A percentile compares a stretch with the other conserved stretches of the same genome.
phyloP scores from a whole-genome alignment of 2,329 filamentous ascomycete species.

The Phyllosticta capitalensis region DNA sequence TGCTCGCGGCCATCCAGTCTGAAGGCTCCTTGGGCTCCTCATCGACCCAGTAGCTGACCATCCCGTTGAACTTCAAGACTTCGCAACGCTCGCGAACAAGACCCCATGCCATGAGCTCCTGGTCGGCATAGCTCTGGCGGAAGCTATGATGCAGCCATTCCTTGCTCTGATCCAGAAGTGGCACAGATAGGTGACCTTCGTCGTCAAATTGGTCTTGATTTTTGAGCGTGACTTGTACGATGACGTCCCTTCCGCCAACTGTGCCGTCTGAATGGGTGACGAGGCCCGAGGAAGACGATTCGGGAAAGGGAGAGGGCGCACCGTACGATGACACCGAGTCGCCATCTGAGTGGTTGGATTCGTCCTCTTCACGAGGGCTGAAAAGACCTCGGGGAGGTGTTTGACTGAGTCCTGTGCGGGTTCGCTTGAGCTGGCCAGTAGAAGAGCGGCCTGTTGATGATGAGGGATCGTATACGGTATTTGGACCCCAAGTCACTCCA shows the following conservation, averaged over 20 bases:
- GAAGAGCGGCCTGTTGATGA: slow-evolving; percentile 1
- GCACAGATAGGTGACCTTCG: slow-evolving; percentile 36
- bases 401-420: not conserved
- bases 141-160: slow-evolving; percentile 43
- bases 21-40: slow-evolving; percentile 18
- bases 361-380: not conserved
- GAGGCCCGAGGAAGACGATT: not conserved
- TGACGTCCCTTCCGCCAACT: not conserved
- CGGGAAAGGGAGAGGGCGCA: not conserved
- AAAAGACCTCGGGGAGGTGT: not conserved
- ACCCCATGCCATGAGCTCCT: slow-evolving; percentile 49
- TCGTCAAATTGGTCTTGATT: slow-evolving; percentile 49
- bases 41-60: slow-evolving; percentile 27
- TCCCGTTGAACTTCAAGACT: slow-evolving; percentile 46
- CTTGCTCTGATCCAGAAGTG: slow-evolving; percentile 42
- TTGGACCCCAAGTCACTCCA: slow-evolving; percentile 39
- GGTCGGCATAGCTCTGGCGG: slow-evolving; percentile 44
- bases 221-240: slow-evolving; percentile 32
- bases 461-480: slow-evolving; percentile 25
- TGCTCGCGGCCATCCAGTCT: slow-evolving; percentile 20
- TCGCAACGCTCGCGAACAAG: slow-evolving; percentile 46
- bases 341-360: not conserved
- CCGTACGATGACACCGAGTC: not conserved
- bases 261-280: not conserved
- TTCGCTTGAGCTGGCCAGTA: slow-evolving; percentile 2